Conservation (phyloP, 2,329 filamentous ascomycete genomes). For the Xylaria sp. region DNA sequence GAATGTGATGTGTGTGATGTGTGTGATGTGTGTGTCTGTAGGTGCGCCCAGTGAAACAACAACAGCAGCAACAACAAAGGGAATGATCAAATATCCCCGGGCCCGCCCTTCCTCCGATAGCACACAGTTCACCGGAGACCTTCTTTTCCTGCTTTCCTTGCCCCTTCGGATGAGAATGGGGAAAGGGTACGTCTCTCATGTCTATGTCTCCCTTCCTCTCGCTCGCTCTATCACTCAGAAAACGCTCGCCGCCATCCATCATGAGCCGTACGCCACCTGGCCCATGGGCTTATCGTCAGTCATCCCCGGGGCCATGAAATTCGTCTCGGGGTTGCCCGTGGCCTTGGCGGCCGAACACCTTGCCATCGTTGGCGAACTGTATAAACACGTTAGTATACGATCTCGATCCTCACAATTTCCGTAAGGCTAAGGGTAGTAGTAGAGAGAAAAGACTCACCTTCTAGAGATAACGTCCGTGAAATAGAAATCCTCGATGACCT, state of each 20-base stretch:
- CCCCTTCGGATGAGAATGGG: neutral
- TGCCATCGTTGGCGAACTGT: conserved; percentile 95
- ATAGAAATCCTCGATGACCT: conserved; percentile 93
- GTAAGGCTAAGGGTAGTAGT: too few relatives aligned
- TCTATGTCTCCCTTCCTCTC: neutral
- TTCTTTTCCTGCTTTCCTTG: neutral
- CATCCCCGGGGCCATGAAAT: conserved; percentile 76
- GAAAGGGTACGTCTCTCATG: conserved; percentile 4
- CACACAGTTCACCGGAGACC: neutral
- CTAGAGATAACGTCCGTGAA: conserved; percentile 97
- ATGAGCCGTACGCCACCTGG: conserved; percentile 62
- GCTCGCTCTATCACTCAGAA: conserved; percentile 6
- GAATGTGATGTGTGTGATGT: too few relatives aligned
- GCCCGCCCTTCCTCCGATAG: too few relatives aligned
- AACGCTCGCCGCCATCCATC: conserved; percentile 25
- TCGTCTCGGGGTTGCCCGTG: conserved; percentile 74
- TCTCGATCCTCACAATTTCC: neutral
- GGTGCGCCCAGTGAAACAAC: conserved; percentile 20
- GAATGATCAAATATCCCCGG: conserved; percentile 11
- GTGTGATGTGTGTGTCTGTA: too few relatives aligned
- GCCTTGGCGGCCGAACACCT: conserved; percentile 94
- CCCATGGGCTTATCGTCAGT: conserved; percentile 64
- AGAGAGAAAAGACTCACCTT: conserved; percentile 65
- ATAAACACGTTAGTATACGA: conserved; percentile 18
- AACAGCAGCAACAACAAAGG: conserved; percentile 12